Conservation (phyloP, 2,329 filamentous ascomycete species). For the Colletotrichum agaves region DNA sequence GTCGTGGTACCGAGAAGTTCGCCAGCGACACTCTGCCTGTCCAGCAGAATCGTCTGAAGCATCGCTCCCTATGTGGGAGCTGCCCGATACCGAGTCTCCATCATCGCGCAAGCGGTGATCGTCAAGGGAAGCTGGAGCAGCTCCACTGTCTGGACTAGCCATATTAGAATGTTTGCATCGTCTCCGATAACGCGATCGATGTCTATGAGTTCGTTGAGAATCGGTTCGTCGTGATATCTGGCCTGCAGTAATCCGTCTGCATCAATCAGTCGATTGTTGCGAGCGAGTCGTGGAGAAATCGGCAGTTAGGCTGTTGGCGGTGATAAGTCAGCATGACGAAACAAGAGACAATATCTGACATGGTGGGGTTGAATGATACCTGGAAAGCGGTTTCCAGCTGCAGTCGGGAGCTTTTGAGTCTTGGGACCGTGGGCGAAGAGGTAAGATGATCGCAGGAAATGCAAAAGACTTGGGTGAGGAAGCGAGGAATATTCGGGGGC, state of each 20-base stretch:
- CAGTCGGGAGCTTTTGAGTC: slow-evolving; percentile 1
- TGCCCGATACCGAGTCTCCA: slow-evolving; percentile 44
- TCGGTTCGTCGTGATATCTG: not conserved
- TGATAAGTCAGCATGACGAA: slow-evolving; percentile 39
- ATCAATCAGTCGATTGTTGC: slow-evolving; percentile 32
- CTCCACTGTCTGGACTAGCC: slow-evolving; percentile 47
- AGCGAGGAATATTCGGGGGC: slow-evolving; percentile 30
- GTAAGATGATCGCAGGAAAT: slow-evolving; percentile 1
- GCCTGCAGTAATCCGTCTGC: slow-evolving; percentile 2
- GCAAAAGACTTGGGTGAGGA: slow-evolving; percentile 5
- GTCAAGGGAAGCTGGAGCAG: slow-evolving; percentile 39
- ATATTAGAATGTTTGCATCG: slow-evolving; percentile 45
- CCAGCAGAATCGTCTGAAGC: slow-evolving; percentile 36
- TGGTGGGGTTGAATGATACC: slow-evolving; percentile 34
- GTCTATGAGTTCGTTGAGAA: not conserved
- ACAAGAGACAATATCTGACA: slow-evolving; percentile 34
- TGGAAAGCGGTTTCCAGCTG: not conserved
- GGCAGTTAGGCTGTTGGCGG: slow-evolving; percentile 29
- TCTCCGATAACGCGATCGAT: slow-evolving; percentile 9
- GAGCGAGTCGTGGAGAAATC: slow-evolving; percentile 23
- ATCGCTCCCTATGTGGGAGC: slow-evolving; percentile 54
- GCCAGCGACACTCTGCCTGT: slow-evolving; percentile 50
- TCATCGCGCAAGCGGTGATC: slow-evolving; percentile 37
- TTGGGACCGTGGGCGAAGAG: slow-evolving; percentile 9
- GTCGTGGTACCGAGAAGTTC: slow-evolving; percentile 51